These are phyloP conservation scores for Neoboletus magnificus DNA, from an alignment of 768 basidiomycete species.

Conservation along the genomic window DNA sequence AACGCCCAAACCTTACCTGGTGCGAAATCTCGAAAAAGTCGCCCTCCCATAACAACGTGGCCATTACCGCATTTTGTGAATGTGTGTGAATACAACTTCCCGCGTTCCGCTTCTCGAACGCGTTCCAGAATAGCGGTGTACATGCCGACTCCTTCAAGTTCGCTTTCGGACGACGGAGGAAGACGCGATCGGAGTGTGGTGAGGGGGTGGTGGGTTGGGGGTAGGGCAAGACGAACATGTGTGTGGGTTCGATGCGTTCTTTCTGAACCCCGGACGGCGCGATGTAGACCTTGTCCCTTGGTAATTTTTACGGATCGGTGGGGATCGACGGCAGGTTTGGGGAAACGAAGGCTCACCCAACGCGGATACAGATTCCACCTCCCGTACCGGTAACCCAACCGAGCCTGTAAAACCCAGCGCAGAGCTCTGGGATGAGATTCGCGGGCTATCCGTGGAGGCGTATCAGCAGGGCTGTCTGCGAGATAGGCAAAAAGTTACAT, in stretches of 20 bases:
- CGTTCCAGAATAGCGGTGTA: slow-evolving; percentile 91
- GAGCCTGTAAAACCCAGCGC: slow-evolving; percentile 77
- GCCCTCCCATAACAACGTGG: slow-evolving; percentile 73
- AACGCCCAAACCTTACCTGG: slow-evolving; percentile 45
- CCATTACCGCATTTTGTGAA: slow-evolving; percentile 88
- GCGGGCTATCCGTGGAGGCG: slow-evolving; percentile 56
- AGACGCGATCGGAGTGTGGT: slow-evolving; percentile 66
- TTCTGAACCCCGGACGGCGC: slow-evolving; percentile 91
- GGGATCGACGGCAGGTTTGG: too few relatives aligned
- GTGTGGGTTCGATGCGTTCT: slow-evolving; percentile 75
- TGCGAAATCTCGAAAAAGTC: slow-evolving; percentile 77
- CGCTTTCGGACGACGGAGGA: slow-evolving; percentile 68
- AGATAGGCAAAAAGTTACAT: slow-evolving; percentile 36
- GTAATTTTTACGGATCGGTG: background rate
- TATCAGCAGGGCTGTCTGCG: background rate
- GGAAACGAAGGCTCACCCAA: slow-evolving; percentile 44
- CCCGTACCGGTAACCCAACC: slow-evolving; percentile 95
- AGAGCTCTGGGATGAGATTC: slow-evolving; percentile 87
- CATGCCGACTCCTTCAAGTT: slow-evolving; percentile 84
- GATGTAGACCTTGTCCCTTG: slow-evolving; percentile 71
- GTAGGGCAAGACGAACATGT: slow-evolving; percentile 86
- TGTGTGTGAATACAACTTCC: slow-evolving; percentile 91
- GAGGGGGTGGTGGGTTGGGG: slow-evolving; percentile 53
- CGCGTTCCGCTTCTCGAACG: slow-evolving; percentile 73
- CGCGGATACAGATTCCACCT: slow-evolving; percentile 72